phyloP scores from a whole-genome alignment of 345 rosid species.

The Chamaenerion angustifolium region DNA sequence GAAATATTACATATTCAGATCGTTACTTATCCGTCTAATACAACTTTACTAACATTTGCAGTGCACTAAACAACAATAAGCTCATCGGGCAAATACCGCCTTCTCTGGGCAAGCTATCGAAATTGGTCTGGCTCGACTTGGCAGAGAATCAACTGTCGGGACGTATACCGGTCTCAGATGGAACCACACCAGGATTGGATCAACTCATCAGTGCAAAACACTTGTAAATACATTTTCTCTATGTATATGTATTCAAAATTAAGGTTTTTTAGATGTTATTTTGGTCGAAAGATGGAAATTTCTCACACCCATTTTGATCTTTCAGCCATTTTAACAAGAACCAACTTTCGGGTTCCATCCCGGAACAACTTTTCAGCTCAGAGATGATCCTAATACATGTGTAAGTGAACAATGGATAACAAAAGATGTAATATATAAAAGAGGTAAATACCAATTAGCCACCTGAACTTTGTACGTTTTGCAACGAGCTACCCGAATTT shows the following conservation, averaged over 20 bases:
- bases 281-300: neutral
- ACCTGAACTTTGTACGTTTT: no score
- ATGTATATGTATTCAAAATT: neutral
- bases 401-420: conserved; percentile 31
- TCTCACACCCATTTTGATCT: conserved; percentile 4
- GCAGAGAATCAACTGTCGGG: conserved; percentile 83
- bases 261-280: neutral
- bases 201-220: conserved; percentile 64
- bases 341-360: conserved; percentile 74
- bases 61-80: conserved; percentile 94
- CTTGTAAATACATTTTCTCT: conserved; percentile 43
- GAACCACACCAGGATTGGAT: conserved; percentile 53
- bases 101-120: conserved; percentile 65
- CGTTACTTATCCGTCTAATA: no score
- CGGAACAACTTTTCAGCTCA: conserved; percentile 47
- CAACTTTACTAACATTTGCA: conserved; percentile 12
- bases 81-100: conserved; percentile 69
- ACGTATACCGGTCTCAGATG: conserved; percentile 50
- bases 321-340: conserved; percentile 93
- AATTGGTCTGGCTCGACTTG: conserved; percentile 74
- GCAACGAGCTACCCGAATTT: no score
- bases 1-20: neutral
- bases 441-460: no score
- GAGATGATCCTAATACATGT: conserved; percentile 75
- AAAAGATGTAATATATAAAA: no score